Evolutionary conservation across 148 eudicot genomes (phyloP).

Genomic region (Cornus kousa): DNA sequence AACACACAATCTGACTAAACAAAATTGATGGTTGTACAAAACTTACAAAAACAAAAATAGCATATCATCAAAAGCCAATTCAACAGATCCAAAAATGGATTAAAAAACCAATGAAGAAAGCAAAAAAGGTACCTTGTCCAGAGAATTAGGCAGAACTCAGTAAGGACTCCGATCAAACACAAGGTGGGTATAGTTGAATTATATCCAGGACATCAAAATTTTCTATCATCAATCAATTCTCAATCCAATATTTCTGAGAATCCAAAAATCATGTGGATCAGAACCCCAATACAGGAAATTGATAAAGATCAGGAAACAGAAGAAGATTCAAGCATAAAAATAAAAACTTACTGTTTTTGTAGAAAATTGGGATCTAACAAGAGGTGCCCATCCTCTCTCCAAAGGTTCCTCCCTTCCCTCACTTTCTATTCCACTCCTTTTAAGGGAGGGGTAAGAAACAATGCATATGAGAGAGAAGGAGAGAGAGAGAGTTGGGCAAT

Average conservation of each 20-base stretch:
- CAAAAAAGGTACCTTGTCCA: constrained; percentile 31
- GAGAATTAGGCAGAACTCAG: constrained; percentile 46
- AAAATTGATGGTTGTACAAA: background rate
- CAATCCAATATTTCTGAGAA: constrained; percentile 43
- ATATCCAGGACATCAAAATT: constrained; percentile 54
- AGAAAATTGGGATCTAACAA: constrained; percentile 56
- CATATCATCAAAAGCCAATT: constrained; percentile 19
- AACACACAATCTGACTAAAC: background rate
- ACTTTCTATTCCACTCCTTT: constrained; percentile 45
- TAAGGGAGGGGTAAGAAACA: constrained; percentile 26
- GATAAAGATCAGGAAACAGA: background rate
- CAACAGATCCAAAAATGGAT: constrained; percentile 24
- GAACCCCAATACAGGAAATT: constrained; percentile 15
- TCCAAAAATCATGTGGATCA: constrained; percentile 31
- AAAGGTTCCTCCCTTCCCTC: constrained; percentile 24
- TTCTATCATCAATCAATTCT: constrained; percentile 16
- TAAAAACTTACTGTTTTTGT: constrained; percentile 7
- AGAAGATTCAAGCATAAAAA: constrained; percentile 34
- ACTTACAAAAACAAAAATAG: background rate
- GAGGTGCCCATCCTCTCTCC: constrained; percentile 44
- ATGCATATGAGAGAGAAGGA: constrained; percentile 23
- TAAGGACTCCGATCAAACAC: constrained; percentile 38
- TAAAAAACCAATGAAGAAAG: constrained; percentile 6
- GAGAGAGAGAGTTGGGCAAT: constrained; percentile 34
- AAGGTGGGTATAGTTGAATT: constrained; percentile 34